Conservation (phyloP, 129 eudicot genomes). For the Ambrosia trifida region DNA sequence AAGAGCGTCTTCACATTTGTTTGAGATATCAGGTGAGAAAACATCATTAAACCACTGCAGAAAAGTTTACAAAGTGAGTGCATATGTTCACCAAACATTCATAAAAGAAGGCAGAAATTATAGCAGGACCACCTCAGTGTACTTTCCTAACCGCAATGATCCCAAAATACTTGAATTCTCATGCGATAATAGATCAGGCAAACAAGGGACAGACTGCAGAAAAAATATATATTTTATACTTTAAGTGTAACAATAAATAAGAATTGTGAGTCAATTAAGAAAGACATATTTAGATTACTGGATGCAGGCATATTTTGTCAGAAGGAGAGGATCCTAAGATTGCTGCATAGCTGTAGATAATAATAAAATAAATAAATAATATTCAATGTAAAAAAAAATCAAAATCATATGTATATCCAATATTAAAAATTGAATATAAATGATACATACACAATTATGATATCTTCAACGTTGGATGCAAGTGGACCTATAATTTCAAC, state of each 20-base stretch:
- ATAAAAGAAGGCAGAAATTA: conserved; percentile 8
- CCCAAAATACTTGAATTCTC: conserved; percentile 49
- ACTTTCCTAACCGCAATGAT: conserved; percentile 80
- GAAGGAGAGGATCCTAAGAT: conserved; percentile 83
- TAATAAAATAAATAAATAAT: conserved; percentile 1
- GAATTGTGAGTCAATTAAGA: neutral
- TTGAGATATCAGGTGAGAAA: conserved; percentile 76
- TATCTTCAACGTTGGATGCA: conserved; percentile 92
- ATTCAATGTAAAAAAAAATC: neutral
- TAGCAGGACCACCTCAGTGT: conserved; percentile 62
- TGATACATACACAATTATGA: conserved; percentile 70
- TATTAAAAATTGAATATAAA: neutral
- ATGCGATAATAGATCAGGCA: conserved; percentile 65
- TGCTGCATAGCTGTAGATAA: conserved; percentile 83
- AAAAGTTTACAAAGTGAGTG: conserved; percentile 18
- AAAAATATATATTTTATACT: neutral
- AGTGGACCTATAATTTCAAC: conserved; percentile 92
- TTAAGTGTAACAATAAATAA: conserved; percentile 14
- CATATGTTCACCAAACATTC: conserved; percentile 21
- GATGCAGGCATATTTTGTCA: conserved; percentile 64
- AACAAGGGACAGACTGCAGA: conserved; percentile 76
- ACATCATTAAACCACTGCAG: conserved; percentile 98
- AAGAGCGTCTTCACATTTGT: conserved; percentile 77
- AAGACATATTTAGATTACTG: conserved; percentile 48
- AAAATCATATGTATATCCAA: neutral